Percentiles rank a stretch among this genome's conserved stretches.
These are phyloP conservation scores for Sanghuangporus weigelae DNA, from an alignment of 1,284 basidiomycete genomes.

Conservation along the genomic window DNA sequence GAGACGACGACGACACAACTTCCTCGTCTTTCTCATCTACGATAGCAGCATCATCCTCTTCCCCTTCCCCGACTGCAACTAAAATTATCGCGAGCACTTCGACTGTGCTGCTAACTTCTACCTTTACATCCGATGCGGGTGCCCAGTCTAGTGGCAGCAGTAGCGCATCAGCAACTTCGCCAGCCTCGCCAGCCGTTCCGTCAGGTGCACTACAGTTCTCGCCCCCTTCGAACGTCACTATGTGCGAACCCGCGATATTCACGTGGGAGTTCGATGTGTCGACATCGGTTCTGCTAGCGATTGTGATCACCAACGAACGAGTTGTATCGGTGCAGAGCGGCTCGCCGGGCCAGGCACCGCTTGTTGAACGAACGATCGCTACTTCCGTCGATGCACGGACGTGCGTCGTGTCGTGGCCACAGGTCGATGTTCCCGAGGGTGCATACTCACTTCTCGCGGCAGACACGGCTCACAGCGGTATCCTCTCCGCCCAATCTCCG, in stretches of 20 bases:
- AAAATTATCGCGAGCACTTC: neutral
- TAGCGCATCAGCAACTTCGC: neutral
- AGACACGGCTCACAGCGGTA: constrained; percentile 18
- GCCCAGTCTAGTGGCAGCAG: neutral
- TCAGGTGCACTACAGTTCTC: constrained; percentile 19
- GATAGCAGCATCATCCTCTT: neutral
- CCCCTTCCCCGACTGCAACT: neutral
- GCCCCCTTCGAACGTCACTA: constrained; percentile 22
- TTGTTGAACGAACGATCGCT: constrained; percentile 21
- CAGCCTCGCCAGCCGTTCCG: neutral
- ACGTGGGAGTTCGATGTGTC: constrained; percentile 20
- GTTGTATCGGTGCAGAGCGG: neutral
- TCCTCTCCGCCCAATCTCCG: constrained; percentile 21
- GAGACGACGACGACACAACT: constrained; percentile 1
- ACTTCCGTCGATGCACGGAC: constrained; percentile 21
- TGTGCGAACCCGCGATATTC: constrained; percentile 21
- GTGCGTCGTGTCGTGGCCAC: constrained; percentile 20
- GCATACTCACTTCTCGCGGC: constrained; percentile 24
- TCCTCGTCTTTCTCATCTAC: neutral
- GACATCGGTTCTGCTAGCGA: constrained; percentile 19
- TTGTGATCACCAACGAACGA: constrained; percentile 24
- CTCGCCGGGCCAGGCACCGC: constrained; percentile 1
- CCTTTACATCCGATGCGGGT: neutral
- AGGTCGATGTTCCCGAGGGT: constrained; percentile 24
- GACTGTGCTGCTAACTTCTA: neutral